Evolutionary conservation across 1,139 yeast species (phyloP).

Genomic region (Petasospora rhodanensis): DNA sequence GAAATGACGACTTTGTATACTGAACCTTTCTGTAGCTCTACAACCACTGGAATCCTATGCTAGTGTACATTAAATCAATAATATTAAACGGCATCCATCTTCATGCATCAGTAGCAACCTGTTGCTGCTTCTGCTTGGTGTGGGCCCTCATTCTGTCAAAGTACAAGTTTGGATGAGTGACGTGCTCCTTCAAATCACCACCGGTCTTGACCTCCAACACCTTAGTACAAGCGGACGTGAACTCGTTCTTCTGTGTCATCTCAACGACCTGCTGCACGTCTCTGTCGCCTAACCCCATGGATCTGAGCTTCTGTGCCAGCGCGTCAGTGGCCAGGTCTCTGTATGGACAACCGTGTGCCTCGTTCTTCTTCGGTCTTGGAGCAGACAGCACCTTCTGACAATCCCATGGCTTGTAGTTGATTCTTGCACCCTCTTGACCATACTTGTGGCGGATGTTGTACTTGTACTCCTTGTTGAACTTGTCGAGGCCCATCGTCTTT

Average conservation of each 20-base stretch:
- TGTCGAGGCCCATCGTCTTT: conserved; percentile 60
- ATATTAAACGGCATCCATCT: too few species aligned
- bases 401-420: conserved; percentile 80
- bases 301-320: conserved; percentile 48
- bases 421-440: conserved; percentile 88
- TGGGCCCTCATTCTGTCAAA: conserved; percentile 58
- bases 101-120: conserved; percentile 8
- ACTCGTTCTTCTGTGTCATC: conserved; percentile 61
- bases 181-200: conserved; percentile 45
- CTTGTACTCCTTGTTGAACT: conserved; percentile 80
- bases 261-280: conserved; percentile 61
- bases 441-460: conserved; percentile 86
- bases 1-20: conserved; percentile 1
- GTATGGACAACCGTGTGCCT: conserved; percentile 92
- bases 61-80: conserved; percentile 3
- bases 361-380: conserved; percentile 68
- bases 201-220: conserved; percentile 67
- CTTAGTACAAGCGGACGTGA: conserved; percentile 83
- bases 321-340: conserved; percentile 65
- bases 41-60: not conserved
- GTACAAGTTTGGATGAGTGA: conserved; percentile 84
- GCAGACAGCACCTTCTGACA: conserved; percentile 72
- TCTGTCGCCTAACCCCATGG: conserved; percentile 68
- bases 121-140: conserved; percentile 10
- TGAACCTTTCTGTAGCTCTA: too few species aligned